A percentile compares a stretch with the other conserved stretches of the same genome.
phyloP scores from a whole-genome alignment of 2,329 filamentous ascomycete species.

The Nigrograna mackinnonii region DNA sequence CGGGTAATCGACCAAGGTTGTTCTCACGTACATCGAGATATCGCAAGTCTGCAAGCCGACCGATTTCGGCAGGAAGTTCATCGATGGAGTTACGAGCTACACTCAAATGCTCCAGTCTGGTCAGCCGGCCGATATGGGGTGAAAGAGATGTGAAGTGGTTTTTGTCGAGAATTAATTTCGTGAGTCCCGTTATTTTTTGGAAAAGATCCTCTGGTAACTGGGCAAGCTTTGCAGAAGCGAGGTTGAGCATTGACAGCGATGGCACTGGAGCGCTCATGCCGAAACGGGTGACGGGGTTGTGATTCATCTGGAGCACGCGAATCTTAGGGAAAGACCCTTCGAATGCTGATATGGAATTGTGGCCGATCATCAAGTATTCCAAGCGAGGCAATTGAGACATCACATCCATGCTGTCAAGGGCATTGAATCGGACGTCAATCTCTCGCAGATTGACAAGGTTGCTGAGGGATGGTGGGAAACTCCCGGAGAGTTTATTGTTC shows the following conservation, averaged over 20 bases:
- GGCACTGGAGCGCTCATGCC: constrained; percentile 77
- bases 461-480: constrained; percentile 73
- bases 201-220: constrained; percentile 87
- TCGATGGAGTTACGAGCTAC: constrained; percentile 90
- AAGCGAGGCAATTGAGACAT: constrained; percentile 82
- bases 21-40: constrained; percentile 91
- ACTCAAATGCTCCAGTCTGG: constrained; percentile 86
- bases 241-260: constrained; percentile 81
- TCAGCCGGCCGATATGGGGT: constrained; percentile 79
- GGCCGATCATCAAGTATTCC: constrained; percentile 86
- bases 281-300: constrained; percentile 94
- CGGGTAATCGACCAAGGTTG: constrained; percentile 84
- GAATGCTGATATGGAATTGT: constrained; percentile 91
- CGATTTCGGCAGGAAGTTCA: constrained; percentile 83
- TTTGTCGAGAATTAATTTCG: constrained; percentile 86
- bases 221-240: constrained; percentile 88
- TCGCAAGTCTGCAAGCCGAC: constrained; percentile 80
- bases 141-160: constrained; percentile 95
- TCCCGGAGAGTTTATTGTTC: constrained; percentile 83
- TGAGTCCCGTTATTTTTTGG: constrained; percentile 82
- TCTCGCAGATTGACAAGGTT: constrained; percentile 81
- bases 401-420: constrained; percentile 84
- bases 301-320: constrained; percentile 84
- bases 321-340: constrained; percentile 85
- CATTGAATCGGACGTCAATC: constrained; percentile 93